Percentiles rank a stretch among this genome's conserved stretches.
phyloP scores from a whole-genome alignment of 75 land plant species.

The Sequoiadendron giganteum region DNA sequence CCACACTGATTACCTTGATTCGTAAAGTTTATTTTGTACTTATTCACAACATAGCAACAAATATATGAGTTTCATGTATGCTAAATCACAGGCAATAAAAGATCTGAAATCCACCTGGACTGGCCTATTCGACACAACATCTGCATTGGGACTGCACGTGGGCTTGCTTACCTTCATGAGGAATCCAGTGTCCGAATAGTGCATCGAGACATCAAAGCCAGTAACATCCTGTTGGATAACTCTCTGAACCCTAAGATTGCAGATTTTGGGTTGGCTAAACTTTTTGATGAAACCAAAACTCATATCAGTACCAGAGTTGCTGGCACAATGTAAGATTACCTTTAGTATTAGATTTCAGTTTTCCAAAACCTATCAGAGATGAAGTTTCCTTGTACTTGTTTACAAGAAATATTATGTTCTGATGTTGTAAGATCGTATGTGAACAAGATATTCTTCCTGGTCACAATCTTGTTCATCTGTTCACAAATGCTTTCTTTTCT shows the following conservation, averaged over 20 bases:
- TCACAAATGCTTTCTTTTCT: neutral
- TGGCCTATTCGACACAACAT: constrained; percentile 57
- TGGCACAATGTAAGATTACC: constrained; percentile 69
- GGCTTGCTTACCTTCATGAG: constrained; percentile 88
- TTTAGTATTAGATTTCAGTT: neutral
- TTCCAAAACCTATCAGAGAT: neutral
- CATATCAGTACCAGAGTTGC: constrained; percentile 92
- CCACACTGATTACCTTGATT: neutral
- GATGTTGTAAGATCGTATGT: neutral
- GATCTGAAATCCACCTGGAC: constrained; percentile 17
- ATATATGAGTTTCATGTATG: neutral
- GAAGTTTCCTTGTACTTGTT: neutral
- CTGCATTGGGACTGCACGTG: constrained; percentile 66
- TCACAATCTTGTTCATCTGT: neutral
- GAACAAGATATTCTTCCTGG: neutral
- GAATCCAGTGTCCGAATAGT: constrained; percentile 67
- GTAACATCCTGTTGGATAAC: constrained; percentile 78
- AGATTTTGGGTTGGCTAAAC: constrained; percentile 92
- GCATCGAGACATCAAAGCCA: constrained; percentile 89
- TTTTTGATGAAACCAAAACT: constrained; percentile 73
- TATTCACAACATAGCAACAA: constrained; percentile 3
- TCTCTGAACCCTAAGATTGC: constrained; percentile 73
- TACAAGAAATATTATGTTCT: neutral
- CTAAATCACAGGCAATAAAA: neutral
- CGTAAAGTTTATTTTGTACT: neutral